Evolutionary conservation across 139 green algal species (phyloP).

Genomic region (Chlorella sp.): DNA sequence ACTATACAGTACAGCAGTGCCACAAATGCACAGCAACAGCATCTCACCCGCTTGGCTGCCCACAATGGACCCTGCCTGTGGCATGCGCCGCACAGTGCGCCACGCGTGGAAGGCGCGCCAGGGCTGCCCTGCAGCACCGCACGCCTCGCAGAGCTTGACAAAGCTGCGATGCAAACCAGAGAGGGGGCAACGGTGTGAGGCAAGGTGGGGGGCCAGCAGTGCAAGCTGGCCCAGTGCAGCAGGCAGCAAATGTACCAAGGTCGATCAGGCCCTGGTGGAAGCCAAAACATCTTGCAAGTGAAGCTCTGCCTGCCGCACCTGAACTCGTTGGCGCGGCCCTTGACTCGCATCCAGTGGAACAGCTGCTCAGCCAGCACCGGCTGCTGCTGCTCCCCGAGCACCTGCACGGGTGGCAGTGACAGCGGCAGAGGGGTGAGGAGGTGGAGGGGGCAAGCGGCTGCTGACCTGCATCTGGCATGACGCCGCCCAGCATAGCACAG

Average conservation of each 20-base stretch:
- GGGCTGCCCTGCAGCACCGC: constrained; percentile 7
- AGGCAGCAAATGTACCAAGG: too few relatives aligned
- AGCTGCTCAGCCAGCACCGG: constrained; percentile 42
- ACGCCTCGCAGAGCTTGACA: constrained; percentile 47
- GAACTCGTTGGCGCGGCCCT: constrained; percentile 36
- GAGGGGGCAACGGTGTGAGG: too few relatives aligned
- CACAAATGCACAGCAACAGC: background rate
- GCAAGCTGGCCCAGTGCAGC: too few relatives aligned
- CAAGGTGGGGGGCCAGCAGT: too few relatives aligned
- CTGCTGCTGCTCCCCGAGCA: constrained; percentile 33
- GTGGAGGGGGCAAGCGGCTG: background rate
- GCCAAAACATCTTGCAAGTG: too few relatives aligned
- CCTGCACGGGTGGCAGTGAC: background rate
- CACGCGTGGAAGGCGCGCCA: constrained; percentile 31
- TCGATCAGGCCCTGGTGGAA: too few relatives aligned
- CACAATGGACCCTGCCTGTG: background rate
- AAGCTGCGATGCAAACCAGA: too few relatives aligned
- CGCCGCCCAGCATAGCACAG: background rate
- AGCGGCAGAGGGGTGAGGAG: too few relatives aligned
- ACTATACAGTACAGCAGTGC: background rate
- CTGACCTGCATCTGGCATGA: too few relatives aligned
- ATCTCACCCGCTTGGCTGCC: constrained; percentile 15
- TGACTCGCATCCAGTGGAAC: constrained; percentile 51
- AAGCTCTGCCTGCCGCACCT: background rate
- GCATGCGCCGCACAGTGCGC: constrained; percentile 32